Base-by-base conservation (phyloP, 352 stramenopile genomes). In the Phytophthora palmivora region DNA sequence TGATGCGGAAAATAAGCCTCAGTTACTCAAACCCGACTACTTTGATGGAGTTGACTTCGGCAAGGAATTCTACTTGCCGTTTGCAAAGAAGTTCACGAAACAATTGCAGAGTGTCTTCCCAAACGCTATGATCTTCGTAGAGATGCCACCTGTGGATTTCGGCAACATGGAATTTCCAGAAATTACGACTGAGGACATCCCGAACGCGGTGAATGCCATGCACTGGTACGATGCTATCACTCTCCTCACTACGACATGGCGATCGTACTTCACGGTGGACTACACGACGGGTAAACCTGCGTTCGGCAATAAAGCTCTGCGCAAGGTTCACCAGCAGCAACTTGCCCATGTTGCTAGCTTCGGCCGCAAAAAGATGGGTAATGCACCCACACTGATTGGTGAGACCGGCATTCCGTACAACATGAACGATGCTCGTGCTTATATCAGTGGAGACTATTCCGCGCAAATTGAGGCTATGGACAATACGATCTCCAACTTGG, bases 171-270 rank as follows among this genome's bases (percentile, higher is more conserved):
- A 72, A 44, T 92, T 94, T 58, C 85, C 85, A 10, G 44, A 81
- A 5, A 81, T 92, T 37, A 62, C 70, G 0, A 65, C 56, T 4
- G 71, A 66, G 9, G 66, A 75, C 11, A 60, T 90, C 18, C 79
- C 85, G 7, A 72, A 74, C 24, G 82, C 79, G 1, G 77, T 92
- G 36, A 94, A 92, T 41, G 84, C 83, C n/a, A 94, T 80, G 22
- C 90, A 97, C 66, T 97, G 87, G 86, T 97, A 97, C 72, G 90
- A 97, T 58, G 81, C 70, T 3, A 72, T 92, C 15, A 97, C 89
- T 53, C 68, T 97, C 7, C 89, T 97, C 36, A 53, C 91, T 4
- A 79, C 79, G 22, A 65, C 45, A 11, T 94, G 82, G 78, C 55
- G 74, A 15, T 73, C 86, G 19, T 92, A 82, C 58, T 91, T 96